phyloP scores from a whole-genome alignment of 768 basidiomycete genomes.

The Leccinum broughii region DNA sequence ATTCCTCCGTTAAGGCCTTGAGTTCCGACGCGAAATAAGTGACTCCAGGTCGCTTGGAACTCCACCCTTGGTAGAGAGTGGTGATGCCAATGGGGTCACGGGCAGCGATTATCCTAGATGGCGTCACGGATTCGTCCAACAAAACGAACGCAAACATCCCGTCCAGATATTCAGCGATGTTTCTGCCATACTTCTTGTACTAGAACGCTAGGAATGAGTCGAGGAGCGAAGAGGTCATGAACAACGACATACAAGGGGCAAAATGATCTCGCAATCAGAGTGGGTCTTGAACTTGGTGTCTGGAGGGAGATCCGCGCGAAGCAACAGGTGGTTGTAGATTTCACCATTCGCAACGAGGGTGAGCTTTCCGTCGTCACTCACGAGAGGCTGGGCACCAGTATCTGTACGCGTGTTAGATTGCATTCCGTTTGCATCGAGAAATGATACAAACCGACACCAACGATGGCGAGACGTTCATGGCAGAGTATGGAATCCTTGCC shows the following conservation, averaged over 20 bases:
- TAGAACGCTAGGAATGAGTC: constrained; percentile 31
- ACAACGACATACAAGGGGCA: constrained; percentile 69
- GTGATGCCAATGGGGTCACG: constrained; percentile 98
- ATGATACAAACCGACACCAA: constrained; percentile 81
- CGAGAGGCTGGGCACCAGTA: constrained; percentile 92
- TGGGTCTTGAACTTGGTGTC: constrained; percentile 90
- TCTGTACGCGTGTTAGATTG: constrained; percentile 49
- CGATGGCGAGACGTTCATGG: constrained; percentile 96
- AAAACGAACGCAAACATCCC: constrained; percentile 99
- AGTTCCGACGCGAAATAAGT: constrained; percentile 96
- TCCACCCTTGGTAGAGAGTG: constrained; percentile 96
- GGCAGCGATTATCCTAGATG: constrained; percentile 90
- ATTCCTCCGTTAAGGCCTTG: constrained; percentile 72
- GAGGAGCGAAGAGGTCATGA: not conserved
- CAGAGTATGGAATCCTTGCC: constrained; percentile 81
- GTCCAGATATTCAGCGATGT: constrained; percentile 79
- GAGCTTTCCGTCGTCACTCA: constrained; percentile 80
- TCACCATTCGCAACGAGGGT: constrained; percentile 96
- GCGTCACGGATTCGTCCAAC: constrained; percentile 87
- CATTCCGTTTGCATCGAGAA: not conserved
- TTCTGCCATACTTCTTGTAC: constrained; percentile 83
- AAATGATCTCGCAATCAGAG: constrained; percentile 97
- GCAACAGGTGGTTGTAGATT: constrained; percentile 94
- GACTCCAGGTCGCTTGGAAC: constrained; percentile 74
- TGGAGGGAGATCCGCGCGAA: constrained; percentile 65